These are phyloP conservation scores for Chytridium lagenaria DNA, from an alignment of 371 early-diverging fungal genomes.

Conservation along the genomic window DNA sequence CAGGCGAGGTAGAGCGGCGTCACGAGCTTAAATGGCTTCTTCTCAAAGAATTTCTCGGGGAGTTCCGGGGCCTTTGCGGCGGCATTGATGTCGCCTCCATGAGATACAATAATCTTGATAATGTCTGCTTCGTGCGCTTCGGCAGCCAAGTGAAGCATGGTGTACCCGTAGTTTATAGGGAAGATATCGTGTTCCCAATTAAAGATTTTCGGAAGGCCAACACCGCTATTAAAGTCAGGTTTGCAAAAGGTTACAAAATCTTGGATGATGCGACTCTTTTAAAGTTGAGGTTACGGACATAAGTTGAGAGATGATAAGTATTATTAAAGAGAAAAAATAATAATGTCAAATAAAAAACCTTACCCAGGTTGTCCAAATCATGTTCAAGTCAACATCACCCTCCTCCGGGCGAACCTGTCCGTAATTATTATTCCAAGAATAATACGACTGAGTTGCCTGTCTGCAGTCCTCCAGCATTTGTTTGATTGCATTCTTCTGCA, in stretches of 20 bases:
- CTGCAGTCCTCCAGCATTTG: not conserved
- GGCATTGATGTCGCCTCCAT: slow-evolving; percentile 39
- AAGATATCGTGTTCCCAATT: slow-evolving; percentile 12
- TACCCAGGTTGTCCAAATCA: slow-evolving; percentile 21
- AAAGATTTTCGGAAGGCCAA: slow-evolving; percentile 20
- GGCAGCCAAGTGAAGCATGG: slow-evolving; percentile 53
- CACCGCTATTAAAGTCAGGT: slow-evolving; percentile 12
- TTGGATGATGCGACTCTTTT: not conserved
- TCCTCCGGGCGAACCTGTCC: not conserved
- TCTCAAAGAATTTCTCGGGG: not conserved
- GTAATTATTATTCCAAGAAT: not conserved
- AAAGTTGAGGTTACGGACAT: no score
- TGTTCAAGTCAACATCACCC: slow-evolving; percentile 14
- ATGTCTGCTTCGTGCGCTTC: slow-evolving; percentile 45
- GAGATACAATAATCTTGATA: slow-evolving; percentile 34
- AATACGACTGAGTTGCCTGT: not conserved
- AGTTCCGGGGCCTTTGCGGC: not conserved
- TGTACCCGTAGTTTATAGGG: slow-evolving; percentile 49
- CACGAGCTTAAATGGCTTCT: not conserved
- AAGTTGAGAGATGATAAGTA: not conserved
- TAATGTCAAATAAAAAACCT: not conserved
- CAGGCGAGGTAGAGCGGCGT: not conserved
- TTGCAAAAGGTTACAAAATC: not conserved
- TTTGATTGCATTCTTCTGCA: not conserved
- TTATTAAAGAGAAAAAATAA: not conserved